These are phyloP conservation scores for Aspergillus sergii DNA, from an alignment of 2,329 filamentous ascomycete genomes.

Conservation along the genomic window DNA sequence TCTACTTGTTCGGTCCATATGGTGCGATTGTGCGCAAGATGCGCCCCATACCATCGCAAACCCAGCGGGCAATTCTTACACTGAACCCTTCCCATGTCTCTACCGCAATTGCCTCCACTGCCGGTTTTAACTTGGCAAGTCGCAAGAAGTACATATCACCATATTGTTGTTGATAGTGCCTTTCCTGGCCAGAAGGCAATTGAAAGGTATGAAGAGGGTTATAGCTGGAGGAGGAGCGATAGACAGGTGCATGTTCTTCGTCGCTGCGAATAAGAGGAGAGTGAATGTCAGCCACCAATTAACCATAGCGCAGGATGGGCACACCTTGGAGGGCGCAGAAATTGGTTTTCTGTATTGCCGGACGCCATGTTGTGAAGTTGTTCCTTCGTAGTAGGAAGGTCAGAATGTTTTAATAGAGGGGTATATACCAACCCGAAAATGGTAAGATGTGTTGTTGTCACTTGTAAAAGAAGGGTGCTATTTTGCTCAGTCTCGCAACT, in stretches of 20 bases:
- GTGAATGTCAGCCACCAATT: not conserved
- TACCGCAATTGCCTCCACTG: conserved; percentile 72
- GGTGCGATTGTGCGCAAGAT: not conserved
- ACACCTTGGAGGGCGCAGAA: conserved; percentile 34
- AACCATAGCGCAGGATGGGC: conserved; percentile 9
- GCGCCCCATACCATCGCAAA: not conserved
- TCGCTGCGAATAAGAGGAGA: conserved; percentile 26
- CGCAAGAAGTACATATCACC: conserved; percentile 97
- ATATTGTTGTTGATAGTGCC: conserved; percentile 91
- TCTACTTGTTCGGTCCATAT: too few species aligned
- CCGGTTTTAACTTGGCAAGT: conserved; percentile 81
- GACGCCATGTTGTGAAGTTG: conserved; percentile 20
- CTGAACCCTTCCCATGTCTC: conserved; percentile 76
- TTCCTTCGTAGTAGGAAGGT: not conserved
- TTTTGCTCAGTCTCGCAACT: not conserved
- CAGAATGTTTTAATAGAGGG: not conserved
- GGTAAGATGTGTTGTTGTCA: not conserved
- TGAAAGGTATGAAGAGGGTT: conserved; percentile 74
- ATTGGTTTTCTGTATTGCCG: conserved; percentile 22
- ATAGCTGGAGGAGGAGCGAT: conserved; percentile 66
- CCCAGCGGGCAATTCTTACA: conserved; percentile 39
- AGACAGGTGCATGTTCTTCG: conserved; percentile 44
- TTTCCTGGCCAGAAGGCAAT: conserved; percentile 64
- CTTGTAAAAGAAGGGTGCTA: not conserved
- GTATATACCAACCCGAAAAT: not conserved